phyloP scores from a whole-genome alignment of 441 rosid genomes.

The Pelargonium australe region DNA sequence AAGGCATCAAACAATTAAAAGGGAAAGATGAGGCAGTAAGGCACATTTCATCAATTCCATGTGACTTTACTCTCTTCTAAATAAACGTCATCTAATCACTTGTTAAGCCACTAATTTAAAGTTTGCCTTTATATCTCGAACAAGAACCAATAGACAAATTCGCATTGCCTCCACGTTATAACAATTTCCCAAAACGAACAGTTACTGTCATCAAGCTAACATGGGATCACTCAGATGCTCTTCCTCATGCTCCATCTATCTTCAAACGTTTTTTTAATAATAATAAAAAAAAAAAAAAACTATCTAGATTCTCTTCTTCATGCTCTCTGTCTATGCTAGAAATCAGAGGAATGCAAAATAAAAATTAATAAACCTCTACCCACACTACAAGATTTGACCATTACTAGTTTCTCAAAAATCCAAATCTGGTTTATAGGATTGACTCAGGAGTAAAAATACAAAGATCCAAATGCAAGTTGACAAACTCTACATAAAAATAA shows the following conservation, averaged over 20 bases:
- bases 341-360: no score
- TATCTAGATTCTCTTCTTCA: neutral
- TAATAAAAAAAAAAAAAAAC: neutral
- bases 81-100: neutral
- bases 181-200: neutral
- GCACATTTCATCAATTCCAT: neutral
- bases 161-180: neutral
- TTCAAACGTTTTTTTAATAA: no score
- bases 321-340: neutral
- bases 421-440: neutral
- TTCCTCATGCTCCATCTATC: neutral
- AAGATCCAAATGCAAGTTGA: constrained; percentile 9
- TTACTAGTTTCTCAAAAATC: neutral
- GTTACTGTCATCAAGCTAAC: neutral
- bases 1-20: neutral
- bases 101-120: neutral
- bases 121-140: neutral
- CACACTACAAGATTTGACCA: neutral
- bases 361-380: neutral
- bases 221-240: neutral
- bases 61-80: neutral
- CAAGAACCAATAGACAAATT: neutral
- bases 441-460: neutral
- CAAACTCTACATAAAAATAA: neutral
- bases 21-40: neutral